Percentiles rank a stretch among this genome's conserved stretches.
phyloP scores from a whole-genome alignment of 2,329 filamentous ascomycete genomes.

The Zelopaecilomyces penicillatus region DNA sequence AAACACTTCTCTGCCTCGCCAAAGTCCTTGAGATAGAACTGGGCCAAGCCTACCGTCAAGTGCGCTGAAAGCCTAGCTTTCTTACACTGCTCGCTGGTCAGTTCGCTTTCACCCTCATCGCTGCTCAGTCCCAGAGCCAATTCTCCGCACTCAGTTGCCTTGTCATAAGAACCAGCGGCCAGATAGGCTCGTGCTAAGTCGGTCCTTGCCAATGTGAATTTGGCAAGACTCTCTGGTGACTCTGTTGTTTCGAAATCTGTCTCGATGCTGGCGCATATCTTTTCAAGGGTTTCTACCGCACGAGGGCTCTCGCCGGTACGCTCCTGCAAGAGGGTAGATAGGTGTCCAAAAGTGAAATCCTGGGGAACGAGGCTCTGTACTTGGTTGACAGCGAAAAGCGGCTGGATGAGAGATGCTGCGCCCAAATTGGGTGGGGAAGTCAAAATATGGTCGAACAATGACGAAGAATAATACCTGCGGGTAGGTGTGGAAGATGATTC shows the following conservation, averaged over 20 bases:
- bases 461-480: constrained; percentile 70
- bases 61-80: constrained; percentile 76
- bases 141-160: constrained; percentile 72
- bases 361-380: constrained; percentile 62
- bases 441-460: constrained; percentile 74
- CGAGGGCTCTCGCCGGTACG: constrained; percentile 60
- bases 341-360: constrained; percentile 65
- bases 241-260: constrained; percentile 78
- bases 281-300: constrained; percentile 55
- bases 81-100: constrained; percentile 55
- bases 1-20: constrained; percentile 71
- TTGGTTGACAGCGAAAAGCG: constrained; percentile 82
- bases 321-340: constrained; percentile 74
- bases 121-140: constrained; percentile 70
- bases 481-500: constrained; percentile 66
- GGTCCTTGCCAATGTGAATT: constrained; percentile 74
- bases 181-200: constrained; percentile 82
- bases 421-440: constrained; percentile 41
- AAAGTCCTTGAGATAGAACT: constrained; percentile 61
- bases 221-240: constrained; percentile 61
- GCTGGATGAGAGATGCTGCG: constrained; percentile 65
- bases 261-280: constrained; percentile 64
- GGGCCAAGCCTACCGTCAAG: constrained; percentile 74
- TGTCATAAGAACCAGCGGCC: constrained; percentile 53
- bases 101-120: constrained; percentile 59